Evolutionary conservation across 106 monocot genomes (phyloP).

Genomic region (Vanilla planifolia): DNA sequence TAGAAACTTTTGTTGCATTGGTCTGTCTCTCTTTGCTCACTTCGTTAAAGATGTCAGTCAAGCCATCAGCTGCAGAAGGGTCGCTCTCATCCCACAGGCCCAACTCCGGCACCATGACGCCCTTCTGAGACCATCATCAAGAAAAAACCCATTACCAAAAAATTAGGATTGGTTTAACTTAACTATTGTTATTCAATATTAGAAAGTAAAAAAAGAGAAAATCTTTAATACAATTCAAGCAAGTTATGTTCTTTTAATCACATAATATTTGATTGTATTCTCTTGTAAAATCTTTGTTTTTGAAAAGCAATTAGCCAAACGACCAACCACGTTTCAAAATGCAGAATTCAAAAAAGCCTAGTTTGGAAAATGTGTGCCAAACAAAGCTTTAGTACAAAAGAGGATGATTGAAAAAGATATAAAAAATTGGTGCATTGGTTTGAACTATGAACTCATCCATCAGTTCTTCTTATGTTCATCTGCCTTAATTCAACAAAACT

Average conservation of each 20-base stretch:
- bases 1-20: slow-evolving; percentile 33
- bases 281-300: too few species aligned
- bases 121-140: slow-evolving; percentile 38
- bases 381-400: too few species aligned
- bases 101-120: slow-evolving; percentile 56
- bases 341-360: too few species aligned
- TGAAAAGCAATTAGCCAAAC: too few species aligned
- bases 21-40: slow-evolving; percentile 66
- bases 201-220: too few species aligned
- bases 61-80: slow-evolving; percentile 60
- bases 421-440: not conserved
- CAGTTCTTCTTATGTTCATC: not conserved
- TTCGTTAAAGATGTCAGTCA: slow-evolving; percentile 53
- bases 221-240: too few species aligned
- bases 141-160: not conserved
- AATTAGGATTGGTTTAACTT: not conserved
- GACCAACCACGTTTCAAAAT: too few species aligned
- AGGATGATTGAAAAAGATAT: not conserved
- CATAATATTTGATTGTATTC: too few species aligned
- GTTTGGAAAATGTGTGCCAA: too few species aligned
- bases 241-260: too few species aligned
- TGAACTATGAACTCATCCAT: not conserved
- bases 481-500: not conserved
- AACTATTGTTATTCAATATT: not conserved
- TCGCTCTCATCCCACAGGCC: slow-evolving; percentile 73